Evolutionary conservation across 306 rosid genomes (phyloP).

Genomic region (Trifolium dubium): DNA sequence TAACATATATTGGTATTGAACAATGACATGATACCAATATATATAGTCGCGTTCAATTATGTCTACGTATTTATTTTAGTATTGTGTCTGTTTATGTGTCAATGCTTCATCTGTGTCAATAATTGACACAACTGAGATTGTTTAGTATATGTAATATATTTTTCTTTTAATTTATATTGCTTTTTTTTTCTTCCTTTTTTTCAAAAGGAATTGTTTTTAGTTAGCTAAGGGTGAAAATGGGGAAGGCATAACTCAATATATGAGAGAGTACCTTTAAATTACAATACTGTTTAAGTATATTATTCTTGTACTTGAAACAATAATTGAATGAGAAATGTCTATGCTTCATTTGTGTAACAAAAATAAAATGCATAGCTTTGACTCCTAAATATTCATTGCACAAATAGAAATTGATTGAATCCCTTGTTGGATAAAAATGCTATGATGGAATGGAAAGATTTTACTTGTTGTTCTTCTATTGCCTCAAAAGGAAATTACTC

Average conservation of each 20-base stretch:
- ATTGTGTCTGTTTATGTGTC: neutral
- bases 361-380: neutral
- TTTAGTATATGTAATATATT: neutral
- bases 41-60: neutral
- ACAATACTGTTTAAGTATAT: slow-evolving; percentile 4
- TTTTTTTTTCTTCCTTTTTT: neutral
- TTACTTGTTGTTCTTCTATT: neutral
- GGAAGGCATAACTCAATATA: neutral
- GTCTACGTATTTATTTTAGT: neutral
- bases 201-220: neutral
- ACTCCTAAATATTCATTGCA: neutral
- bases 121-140: slow-evolving; percentile 27
- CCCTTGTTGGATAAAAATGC: neutral
- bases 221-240: neutral
- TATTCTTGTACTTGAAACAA: slow-evolving; percentile 25
- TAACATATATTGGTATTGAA: neutral
- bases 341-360: slow-evolving; percentile 17
- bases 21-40: neutral
- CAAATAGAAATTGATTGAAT: neutral
- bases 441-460: neutral
- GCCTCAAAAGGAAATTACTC: neutral
- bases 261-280: neutral
- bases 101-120: too few species aligned
- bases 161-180: slow-evolving; percentile 13
- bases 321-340: slow-evolving; percentile 26